A percentile compares a stretch with the other conserved stretches of the same genome.
These are phyloP conservation scores for Wickerhamomyces pijperi DNA, from an alignment of 805 yeast species.

Conservation along the genomic window DNA sequence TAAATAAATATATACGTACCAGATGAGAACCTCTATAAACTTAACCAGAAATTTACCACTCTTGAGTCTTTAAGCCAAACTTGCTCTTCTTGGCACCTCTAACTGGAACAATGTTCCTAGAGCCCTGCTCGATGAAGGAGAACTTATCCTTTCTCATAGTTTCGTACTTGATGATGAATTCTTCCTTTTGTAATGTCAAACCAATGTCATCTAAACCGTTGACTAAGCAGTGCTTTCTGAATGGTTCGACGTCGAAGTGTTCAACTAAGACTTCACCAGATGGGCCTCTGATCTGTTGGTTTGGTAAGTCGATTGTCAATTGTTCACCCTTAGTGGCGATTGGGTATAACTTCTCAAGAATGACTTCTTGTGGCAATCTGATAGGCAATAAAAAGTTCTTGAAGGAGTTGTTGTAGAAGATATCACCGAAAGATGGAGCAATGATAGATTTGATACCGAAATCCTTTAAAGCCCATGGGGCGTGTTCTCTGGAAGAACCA, in stretches of 20 bases:
- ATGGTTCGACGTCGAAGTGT: constrained; percentile 77
- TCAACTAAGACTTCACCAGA: constrained; percentile 68
- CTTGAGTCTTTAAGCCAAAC: constrained; percentile 60
- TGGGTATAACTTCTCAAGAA: constrained; percentile 63
- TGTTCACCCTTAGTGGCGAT: constrained; percentile 60
- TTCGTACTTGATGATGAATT: constrained; percentile 65
- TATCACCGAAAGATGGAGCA: constrained; percentile 98
- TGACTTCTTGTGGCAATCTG: constrained; percentile 72
- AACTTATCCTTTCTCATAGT: constrained; percentile 63
- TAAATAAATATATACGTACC: no score
- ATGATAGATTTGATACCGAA: constrained; percentile 93
- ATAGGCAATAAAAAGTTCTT: constrained; percentile 93
- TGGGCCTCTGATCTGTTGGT: constrained; percentile 63
- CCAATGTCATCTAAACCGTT: constrained; percentile 98
- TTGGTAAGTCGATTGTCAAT: constrained; percentile 75
- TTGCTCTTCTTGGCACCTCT: constrained; percentile 58
- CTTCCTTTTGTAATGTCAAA: constrained; percentile 83
- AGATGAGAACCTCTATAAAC: background rate
- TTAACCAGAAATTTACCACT: constrained; percentile 38
- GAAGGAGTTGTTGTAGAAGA: constrained; percentile 93
- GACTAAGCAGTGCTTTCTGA: constrained; percentile 89
- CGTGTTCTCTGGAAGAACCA: constrained; percentile 98
- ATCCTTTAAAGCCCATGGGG: constrained; percentile 98
- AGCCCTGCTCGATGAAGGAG: constrained; percentile 90
- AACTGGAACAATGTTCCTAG: constrained; percentile 53